phyloP scores from a whole-genome alignment of 2,329 filamentous ascomycete genomes.

The Ustulina deusta region DNA sequence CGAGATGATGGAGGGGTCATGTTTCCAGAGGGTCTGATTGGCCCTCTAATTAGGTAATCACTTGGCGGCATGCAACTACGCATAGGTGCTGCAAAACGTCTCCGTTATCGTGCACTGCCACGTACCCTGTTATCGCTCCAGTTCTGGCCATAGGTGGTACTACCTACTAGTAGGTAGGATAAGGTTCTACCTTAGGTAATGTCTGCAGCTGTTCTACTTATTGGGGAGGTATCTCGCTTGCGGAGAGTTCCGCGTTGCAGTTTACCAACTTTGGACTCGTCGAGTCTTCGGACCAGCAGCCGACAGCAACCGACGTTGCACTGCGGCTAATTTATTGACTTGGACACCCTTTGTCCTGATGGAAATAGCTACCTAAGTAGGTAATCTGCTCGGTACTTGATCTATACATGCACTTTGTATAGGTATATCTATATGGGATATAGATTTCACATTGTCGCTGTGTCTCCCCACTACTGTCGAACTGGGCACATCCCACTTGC shows the following conservation, averaged over 20 bases:
- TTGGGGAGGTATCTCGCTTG: slow-evolving; percentile 8
- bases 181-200: neutral
- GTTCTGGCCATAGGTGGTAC: neutral
- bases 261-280: neutral
- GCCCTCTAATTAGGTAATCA: slow-evolving; percentile 14
- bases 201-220: no score
- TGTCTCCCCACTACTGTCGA: neutral
- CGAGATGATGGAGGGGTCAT: slow-evolving; percentile 19
- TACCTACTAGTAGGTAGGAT: neutral
- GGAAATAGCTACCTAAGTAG: no score
- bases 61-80: slow-evolving; percentile 23
- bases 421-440: neutral
- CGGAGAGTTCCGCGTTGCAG: slow-evolving; percentile 1
- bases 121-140: neutral
- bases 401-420: no score
- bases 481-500: neutral
- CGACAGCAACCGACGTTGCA: slow-evolving; percentile 11
- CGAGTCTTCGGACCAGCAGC: neutral
- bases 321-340: neutral
- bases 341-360: neutral
- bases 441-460: neutral
- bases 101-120: slow-evolving; percentile 18
- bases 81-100: neutral
- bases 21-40: slow-evolving; percentile 14
- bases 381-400: neutral